Base-by-base conservation (phyloP, 257 asterid species). In the Nicotiana tomentosiformis region DNA sequence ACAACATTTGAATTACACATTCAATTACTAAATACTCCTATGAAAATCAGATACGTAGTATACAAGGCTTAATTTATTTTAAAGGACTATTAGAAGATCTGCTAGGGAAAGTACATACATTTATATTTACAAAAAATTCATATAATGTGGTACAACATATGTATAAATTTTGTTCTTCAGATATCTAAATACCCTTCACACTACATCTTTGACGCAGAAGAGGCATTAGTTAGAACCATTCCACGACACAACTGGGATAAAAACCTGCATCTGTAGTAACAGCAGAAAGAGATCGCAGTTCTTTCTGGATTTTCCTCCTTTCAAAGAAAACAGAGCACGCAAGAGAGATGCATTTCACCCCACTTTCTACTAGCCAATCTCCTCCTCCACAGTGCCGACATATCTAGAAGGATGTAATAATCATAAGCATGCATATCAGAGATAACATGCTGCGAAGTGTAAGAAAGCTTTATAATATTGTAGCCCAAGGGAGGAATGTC, bases 381-480 rank as follows among this genome's bases (percentile, higher is more conserved):
- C 97, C 99, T 67, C 99, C 99, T 78, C 99, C 99, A 86, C 99
- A 96, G 62, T 94, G 93, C 82, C 96, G 90, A 83, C 99, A 96
- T 83, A 96, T 94, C 99, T 96, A 81, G 16, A 51, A 32, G 83
- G 55, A 18, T 33, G 46, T 10, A 32, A 81, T 2, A 81, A 81
- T 29, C 32, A 56, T 37, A 33, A 46, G 46, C 46, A 74, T 74
- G 39, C 26, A 23, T 76, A 76, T 26, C 46, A 49, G 64, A 20
- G 14, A 26, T 26, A 76, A 17, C 64, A 53, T 53, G 57, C 5
- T 53, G 57, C 5, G 5, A 53, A 53, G 57, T 53, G 15, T 12
- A 10, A 53, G 49, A 53, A 11, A 53, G 3, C 3, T 53, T 53
- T 43, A 43, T 7, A 43, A 43, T 7, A 39, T 43, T 72, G 35